Percentiles rank a stretch among this genome's conserved stretches.
Conservation (phyloP, 1,284 basidiomycete species). For the Leucoagaricus sp. region DNA sequence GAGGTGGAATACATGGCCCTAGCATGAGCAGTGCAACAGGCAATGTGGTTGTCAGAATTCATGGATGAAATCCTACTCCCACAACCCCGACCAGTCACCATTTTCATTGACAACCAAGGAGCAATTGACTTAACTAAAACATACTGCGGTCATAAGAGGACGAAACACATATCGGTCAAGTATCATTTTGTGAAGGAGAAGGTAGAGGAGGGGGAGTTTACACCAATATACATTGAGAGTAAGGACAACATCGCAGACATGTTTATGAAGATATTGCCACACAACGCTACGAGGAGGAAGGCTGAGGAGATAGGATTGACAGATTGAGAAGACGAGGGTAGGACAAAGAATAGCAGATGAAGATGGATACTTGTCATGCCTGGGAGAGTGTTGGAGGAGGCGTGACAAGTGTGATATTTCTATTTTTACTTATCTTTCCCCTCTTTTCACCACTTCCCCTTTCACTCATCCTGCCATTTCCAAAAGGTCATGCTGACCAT, state of each 20-base stretch:
- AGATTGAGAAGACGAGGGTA: no score
- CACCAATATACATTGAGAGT: conserved; percentile 28
- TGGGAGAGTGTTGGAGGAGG: no score
- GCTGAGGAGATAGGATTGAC: no score
- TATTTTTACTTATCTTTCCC: no score
- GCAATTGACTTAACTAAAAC: conserved; percentile 37
- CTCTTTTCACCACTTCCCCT: no score
- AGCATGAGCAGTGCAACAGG: conserved; percentile 27
- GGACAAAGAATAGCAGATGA: no score
- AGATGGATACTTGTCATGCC: no score
- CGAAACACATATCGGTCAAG: conserved; percentile 45
- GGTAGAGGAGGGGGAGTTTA: conserved; percentile 29
- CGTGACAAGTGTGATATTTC: no score
- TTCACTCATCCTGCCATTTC: no score
- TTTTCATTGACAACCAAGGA: conserved; percentile 39
- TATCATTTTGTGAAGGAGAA: conserved; percentile 41
- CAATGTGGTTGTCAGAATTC: conserved; percentile 33
- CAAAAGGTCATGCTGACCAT: no score
- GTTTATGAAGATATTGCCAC: no score
- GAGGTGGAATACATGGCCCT: conserved; percentile 42
- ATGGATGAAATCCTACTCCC: conserved; percentile 27
- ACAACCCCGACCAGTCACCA: conserved; percentile 18
- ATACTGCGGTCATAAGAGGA: conserved; percentile 27
- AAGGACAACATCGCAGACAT: conserved; percentile 39
- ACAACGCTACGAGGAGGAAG: no score